These are phyloP conservation scores for Hypomyces rosellus DNA, from an alignment of 2,329 filamentous ascomycete species.

Conservation along the genomic window DNA sequence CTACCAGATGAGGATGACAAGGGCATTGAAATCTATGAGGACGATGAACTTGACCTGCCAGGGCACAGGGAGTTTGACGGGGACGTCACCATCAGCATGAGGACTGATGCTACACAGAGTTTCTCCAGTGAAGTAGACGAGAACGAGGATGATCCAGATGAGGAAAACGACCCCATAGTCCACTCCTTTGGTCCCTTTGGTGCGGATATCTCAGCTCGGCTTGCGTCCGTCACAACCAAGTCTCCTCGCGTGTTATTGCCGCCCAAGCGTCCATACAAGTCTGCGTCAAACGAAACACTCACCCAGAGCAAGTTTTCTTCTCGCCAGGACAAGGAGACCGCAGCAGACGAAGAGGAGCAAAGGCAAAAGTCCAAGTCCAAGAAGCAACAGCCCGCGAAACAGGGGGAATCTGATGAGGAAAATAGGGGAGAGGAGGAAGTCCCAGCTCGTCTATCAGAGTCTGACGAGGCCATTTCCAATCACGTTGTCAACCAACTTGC, in stretches of 20 bases:
- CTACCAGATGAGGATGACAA: slow-evolving; percentile 33
- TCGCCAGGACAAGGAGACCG: slow-evolving; percentile 10
- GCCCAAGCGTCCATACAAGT: slow-evolving; percentile 17
- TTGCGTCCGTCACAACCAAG: slow-evolving; percentile 68
- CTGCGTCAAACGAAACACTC: slow-evolving; percentile 17
- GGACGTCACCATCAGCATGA: slow-evolving; percentile 38
- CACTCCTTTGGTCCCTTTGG: slow-evolving; percentile 90
- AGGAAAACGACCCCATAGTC: slow-evolving; percentile 90
- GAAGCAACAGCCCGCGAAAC: not conserved
- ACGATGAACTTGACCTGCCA: slow-evolving; percentile 42
- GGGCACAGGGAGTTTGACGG: slow-evolving; percentile 16
- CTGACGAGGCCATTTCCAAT: slow-evolving; percentile 55
- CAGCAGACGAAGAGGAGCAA: slow-evolving; percentile 7
- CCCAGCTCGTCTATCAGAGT: slow-evolving; percentile 16
- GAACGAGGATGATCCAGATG: slow-evolving; percentile 60
- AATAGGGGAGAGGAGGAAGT: slow-evolving; percentile 8
- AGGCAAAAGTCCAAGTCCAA: slow-evolving; percentile 5
- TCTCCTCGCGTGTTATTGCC: slow-evolving; percentile 49
- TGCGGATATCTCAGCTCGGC: slow-evolving; percentile 72
- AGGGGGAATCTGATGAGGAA: not conserved
- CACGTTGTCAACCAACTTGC: slow-evolving; percentile 94
- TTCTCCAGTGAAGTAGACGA: slow-evolving; percentile 51
- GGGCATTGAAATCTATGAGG: slow-evolving; percentile 68
- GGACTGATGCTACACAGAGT: slow-evolving; percentile 44
- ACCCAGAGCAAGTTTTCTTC: slow-evolving; percentile 15